A percentile compares a stretch with the other conserved stretches of the same genome.
Evolutionary conservation across 768 basidiomycete species (phyloP).

Genomic region (Russula brevipes): DNA sequence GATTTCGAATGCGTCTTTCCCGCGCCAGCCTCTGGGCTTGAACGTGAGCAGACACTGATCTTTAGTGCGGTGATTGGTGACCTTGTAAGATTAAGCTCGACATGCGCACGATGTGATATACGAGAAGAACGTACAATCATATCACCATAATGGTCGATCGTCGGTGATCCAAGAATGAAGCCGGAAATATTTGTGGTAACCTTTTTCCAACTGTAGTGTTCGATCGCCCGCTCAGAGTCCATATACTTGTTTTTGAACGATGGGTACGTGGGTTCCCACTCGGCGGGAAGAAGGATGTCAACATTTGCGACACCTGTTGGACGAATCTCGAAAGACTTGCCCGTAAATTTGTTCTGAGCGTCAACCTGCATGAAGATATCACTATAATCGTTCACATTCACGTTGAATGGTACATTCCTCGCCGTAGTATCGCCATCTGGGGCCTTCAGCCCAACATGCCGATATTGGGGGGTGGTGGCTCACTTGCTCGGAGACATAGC

Average conservation of each 20-base stretch:
- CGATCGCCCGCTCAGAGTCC: constrained; percentile 47
- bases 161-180: constrained; percentile 77
- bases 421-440: constrained; percentile 86
- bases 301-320: constrained; percentile 93
- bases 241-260: constrained; percentile 35
- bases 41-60: constrained; percentile 88
- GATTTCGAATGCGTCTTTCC: constrained; percentile 88
- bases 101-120: not conserved
- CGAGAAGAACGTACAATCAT: constrained; percentile 65
- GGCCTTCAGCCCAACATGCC: constrained; percentile 91
- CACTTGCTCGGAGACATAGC: constrained; percentile 94
- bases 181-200: constrained; percentile 88
- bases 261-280: constrained; percentile 59
- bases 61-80: constrained; percentile 86
- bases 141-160: constrained; percentile 71
- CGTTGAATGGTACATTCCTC: constrained; percentile 47
- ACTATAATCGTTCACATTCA: not conserved
- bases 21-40: constrained; percentile 94
- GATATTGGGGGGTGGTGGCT: constrained; percentile 97
- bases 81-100: constrained; percentile 34
- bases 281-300: constrained; percentile 70
- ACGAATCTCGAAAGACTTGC: constrained; percentile 92
- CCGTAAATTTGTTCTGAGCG: constrained; percentile 95
- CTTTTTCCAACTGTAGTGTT: constrained; percentile 96
- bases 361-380: constrained; percentile 56